These are phyloP conservation scores for Diaporthe capsici DNA, from an alignment of 2,329 filamentous ascomycete species.

Conservation along the genomic window DNA sequence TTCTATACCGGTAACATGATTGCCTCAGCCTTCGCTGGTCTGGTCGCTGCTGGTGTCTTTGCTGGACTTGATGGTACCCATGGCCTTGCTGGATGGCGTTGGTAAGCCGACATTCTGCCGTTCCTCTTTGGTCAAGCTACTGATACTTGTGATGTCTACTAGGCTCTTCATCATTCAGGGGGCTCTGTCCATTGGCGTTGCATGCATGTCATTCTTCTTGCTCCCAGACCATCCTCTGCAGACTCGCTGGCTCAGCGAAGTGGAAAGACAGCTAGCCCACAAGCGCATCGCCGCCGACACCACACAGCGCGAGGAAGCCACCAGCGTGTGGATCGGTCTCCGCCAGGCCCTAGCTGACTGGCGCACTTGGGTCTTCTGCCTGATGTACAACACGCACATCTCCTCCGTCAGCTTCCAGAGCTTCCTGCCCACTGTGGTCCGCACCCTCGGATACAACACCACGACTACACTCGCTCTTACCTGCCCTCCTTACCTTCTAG, in stretches of 20 bases:
- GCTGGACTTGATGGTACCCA: slow-evolving; percentile 61
- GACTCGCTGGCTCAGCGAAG: slow-evolving; percentile 57
- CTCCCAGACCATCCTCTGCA: slow-evolving; percentile 54
- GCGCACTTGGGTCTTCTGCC: slow-evolving; percentile 27
- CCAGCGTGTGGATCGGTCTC: slow-evolving; percentile 12
- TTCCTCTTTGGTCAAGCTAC: not conserved
- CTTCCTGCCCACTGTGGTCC: slow-evolving; percentile 54
- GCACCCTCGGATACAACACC: slow-evolving; percentile 57
- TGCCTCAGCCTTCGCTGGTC: slow-evolving; percentile 76
- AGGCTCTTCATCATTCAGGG: slow-evolving; percentile 48
- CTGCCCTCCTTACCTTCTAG: slow-evolving; percentile 60
- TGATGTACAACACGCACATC: slow-evolving; percentile 36
- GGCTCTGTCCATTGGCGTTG: slow-evolving; percentile 48
- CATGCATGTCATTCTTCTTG: slow-evolving; percentile 50
- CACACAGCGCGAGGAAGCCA: slow-evolving; percentile 12
- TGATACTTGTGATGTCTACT: not conserved
- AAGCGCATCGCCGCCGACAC: slow-evolving; percentile 26
- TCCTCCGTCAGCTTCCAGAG: slow-evolving; percentile 48
- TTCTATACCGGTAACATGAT: slow-evolving; percentile 73
- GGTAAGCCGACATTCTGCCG: slow-evolving; percentile 40
- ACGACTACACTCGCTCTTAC: slow-evolving; percentile 64
- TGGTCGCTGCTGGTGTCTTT: slow-evolving; percentile 74
- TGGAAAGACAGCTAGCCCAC: slow-evolving; percentile 57
- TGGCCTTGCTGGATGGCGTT: slow-evolving; percentile 57
- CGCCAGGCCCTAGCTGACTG: slow-evolving; percentile 7